phyloP scores from a whole-genome alignment of 2,329 filamentous ascomycete genomes.

The Aspergillus texensis region DNA sequence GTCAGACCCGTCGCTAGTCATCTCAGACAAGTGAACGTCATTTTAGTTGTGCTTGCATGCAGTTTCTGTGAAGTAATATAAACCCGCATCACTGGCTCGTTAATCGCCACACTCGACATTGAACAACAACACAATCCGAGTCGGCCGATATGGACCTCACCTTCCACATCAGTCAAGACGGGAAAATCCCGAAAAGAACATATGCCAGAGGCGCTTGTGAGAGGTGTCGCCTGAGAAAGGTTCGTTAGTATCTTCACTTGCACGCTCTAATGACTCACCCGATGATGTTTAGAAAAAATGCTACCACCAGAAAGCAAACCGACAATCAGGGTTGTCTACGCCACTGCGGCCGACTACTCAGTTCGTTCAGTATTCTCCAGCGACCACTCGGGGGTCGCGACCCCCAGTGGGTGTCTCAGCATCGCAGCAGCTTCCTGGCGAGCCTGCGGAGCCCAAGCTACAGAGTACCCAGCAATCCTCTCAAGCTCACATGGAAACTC shows the following conservation, averaged over 20 bases:
- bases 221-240: conserved; percentile 17
- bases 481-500: background rate
- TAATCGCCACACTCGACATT: background rate
- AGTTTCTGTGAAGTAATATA: background rate
- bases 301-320: conserved; percentile 2
- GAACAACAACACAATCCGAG: background rate
- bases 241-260: background rate
- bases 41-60: background rate
- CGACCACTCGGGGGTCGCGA: background rate
- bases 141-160: conserved; percentile 15
- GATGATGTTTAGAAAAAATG: conserved; percentile 10
- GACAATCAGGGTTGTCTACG: background rate
- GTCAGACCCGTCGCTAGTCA: background rate
- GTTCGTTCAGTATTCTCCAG: conserved; percentile 3
- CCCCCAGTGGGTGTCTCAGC: background rate
- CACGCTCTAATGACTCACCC: background rate
- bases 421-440: background rate
- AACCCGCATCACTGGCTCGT: background rate
- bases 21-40: rapidly evolving
- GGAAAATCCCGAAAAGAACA: conserved; percentile 13
- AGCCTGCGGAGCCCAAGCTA: background rate
- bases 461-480: background rate
- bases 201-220: conserved; percentile 14
- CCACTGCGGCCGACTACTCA: background rate
- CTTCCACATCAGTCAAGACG: conserved; percentile 17